These are phyloP conservation scores for Pleurotus citrinopileatus DNA, from an alignment of 768 basidiomycete genomes.

Conservation along the genomic window DNA sequence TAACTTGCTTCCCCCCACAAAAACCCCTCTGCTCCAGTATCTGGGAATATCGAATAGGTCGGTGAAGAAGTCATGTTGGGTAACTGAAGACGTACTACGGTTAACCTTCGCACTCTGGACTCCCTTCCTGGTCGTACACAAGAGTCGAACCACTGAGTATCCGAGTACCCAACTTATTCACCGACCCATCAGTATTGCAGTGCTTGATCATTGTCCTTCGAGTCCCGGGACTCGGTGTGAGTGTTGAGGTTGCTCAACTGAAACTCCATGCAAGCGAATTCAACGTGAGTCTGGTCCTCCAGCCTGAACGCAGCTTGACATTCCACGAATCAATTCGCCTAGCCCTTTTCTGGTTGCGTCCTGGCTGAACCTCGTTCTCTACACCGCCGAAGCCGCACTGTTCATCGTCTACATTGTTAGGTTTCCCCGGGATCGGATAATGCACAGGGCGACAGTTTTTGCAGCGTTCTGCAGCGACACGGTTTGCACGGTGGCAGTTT, in stretches of 20 bases:
- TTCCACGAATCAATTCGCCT: not conserved
- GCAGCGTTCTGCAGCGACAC: not conserved
- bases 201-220: too few species aligned
- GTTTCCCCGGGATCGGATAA: not conserved
- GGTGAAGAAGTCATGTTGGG: too few species aligned
- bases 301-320: not conserved
- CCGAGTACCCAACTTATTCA: too few species aligned
- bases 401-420: not conserved
- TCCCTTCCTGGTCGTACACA: too few species aligned
- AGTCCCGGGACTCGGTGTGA: too few species aligned
- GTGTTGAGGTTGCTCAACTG: not conserved
- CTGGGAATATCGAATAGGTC: too few species aligned
- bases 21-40: too few species aligned
- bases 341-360: not conserved
- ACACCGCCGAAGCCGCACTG: not conserved
- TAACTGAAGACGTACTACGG: too few species aligned
- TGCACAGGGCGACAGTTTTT: not conserved
- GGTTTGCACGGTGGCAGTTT: not conserved
- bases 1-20: too few species aligned
- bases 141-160: too few species aligned
- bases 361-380: slow-evolving; percentile 2
- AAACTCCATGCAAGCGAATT: not conserved
- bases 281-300: not conserved
- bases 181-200: too few species aligned
- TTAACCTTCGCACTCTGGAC: too few species aligned